A percentile compares a stretch with the other conserved stretches of the same genome.
Conservation (phyloP, 2,329 filamentous ascomycete species). For the Alternaria brassicicola region DNA sequence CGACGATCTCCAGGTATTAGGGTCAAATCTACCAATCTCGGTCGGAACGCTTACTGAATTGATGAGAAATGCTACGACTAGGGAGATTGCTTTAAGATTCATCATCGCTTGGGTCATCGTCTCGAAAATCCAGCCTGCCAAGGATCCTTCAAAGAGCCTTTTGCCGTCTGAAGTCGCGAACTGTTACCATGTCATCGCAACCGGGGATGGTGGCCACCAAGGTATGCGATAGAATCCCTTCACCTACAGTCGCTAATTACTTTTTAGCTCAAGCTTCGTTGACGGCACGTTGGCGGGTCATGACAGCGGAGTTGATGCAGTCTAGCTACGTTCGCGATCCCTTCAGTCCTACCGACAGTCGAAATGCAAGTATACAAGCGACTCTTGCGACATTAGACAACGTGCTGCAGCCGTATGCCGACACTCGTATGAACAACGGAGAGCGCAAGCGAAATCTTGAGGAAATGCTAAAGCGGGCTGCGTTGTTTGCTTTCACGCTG, state of each 20-base stretch:
- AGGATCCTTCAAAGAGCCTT: slow-evolving; percentile 25
- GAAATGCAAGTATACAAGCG: slow-evolving; percentile 29
- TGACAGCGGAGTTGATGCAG: slow-evolving; percentile 40
- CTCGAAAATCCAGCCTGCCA: slow-evolving; percentile 26
- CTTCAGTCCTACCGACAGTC: slow-evolving; percentile 34
- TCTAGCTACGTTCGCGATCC: slow-evolving; percentile 32
- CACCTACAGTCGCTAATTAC: neutral
- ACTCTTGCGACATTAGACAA: slow-evolving; percentile 31
- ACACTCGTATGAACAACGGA: slow-evolving; percentile 35
- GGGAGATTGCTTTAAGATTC: slow-evolving; percentile 40
- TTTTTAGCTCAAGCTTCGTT: slow-evolving; percentile 23
- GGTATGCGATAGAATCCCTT: slow-evolving; percentile 15
- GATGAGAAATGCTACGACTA: slow-evolving; percentile 33
- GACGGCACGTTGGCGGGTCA: slow-evolving; percentile 39
- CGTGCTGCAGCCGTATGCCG: slow-evolving; percentile 36
- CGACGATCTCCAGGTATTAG: slow-evolving; percentile 31
- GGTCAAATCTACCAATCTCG: slow-evolving; percentile 30
- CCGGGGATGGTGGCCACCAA: slow-evolving; percentile 8
- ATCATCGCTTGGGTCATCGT: slow-evolving; percentile 42
- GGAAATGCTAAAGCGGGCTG: slow-evolving; percentile 44
- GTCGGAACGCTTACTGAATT: slow-evolving; percentile 32
- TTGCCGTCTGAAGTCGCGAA: slow-evolving; percentile 35
- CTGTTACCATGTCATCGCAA: slow-evolving; percentile 28
- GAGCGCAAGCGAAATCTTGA: slow-evolving; percentile 41
- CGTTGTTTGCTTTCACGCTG: slow-evolving; percentile 43